A percentile compares a stretch with the other conserved stretches of the same genome.
phyloP scores from a whole-genome alignment of 139 green algal species.

The Micractinium conductrix region DNA sequence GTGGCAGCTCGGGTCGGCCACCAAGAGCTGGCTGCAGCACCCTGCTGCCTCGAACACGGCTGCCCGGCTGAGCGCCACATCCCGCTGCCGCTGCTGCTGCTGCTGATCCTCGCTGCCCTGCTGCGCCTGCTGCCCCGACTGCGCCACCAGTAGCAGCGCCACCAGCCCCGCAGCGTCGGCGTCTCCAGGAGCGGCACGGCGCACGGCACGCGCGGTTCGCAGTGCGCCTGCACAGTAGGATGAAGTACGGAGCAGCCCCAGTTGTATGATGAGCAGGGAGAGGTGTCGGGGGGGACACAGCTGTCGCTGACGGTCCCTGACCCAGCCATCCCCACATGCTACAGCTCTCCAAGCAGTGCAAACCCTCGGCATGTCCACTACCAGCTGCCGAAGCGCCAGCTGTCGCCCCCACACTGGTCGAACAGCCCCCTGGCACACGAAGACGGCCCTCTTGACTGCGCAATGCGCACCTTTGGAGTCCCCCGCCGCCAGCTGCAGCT shows the following conservation, averaged over 20 bases:
- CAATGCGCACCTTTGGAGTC: background rate
- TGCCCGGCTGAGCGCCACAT: too few species aligned
- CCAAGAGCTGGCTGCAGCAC: background rate
- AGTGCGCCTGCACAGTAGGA: conserved; percentile 9
- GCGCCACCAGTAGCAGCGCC: background rate
- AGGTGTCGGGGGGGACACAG: too few species aligned
- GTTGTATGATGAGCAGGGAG: background rate
- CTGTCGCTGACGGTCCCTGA: too few species aligned
- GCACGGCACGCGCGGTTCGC: background rate
- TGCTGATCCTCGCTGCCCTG: background rate
- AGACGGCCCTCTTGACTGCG: too few species aligned
- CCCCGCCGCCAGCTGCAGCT: conserved; percentile 15
- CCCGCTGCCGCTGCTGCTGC: background rate
- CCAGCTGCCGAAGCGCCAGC: too few species aligned
- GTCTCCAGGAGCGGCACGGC: background rate
- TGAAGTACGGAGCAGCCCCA: too few species aligned
- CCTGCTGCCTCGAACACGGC: background rate
- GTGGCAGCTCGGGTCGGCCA: background rate
- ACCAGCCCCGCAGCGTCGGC: background rate
- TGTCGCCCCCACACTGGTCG: too few species aligned
- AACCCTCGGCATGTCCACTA: too few species aligned
- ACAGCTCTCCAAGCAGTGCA: too few species aligned
- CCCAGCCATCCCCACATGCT: too few species aligned
- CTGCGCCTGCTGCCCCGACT: background rate
- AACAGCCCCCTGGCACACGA: too few species aligned